Conservation (phyloP, 2,329 filamentous ascomycete genomes). For the Ceratocystis albifundus region DNA sequence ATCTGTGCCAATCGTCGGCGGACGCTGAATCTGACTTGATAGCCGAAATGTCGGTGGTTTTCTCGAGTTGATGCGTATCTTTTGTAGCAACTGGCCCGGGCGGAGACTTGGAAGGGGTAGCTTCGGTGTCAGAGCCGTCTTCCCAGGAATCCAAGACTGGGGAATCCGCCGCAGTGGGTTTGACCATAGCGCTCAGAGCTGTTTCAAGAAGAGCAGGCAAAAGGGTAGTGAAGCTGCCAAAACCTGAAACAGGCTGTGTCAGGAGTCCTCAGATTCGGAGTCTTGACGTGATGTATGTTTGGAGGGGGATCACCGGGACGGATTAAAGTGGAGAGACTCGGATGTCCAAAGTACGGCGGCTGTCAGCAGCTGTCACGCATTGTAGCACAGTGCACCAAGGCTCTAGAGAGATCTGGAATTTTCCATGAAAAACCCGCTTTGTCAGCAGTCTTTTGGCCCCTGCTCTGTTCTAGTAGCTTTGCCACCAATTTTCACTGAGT, state of each 20-base stretch:
- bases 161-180: constrained; percentile 25
- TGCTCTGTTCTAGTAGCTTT: background rate
- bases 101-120: constrained; percentile 25
- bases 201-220: background rate
- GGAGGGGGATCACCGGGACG: background rate
- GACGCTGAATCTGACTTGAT: background rate
- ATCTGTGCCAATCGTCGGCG: constrained; percentile 10
- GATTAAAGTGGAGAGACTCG: background rate
- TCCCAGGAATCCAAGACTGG: constrained; percentile 38
- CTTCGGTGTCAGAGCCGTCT: constrained; percentile 43
- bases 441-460: constrained; percentile 14
- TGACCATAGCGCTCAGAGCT: background rate
- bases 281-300: background rate
- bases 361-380: background rate
- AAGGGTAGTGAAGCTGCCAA: background rate
- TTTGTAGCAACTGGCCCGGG: background rate
- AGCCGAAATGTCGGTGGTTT: background rate
- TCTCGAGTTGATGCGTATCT: background rate
- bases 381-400: background rate
- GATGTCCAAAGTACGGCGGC: background rate
- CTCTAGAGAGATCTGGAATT: constrained; percentile 25
- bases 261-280: background rate
- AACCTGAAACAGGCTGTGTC: background rate
- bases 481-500: background rate
- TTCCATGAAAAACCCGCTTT: constrained; percentile 21